A percentile compares a stretch with the other conserved stretches of the same genome.
These are phyloP conservation scores for Cordyceps tenuipes DNA, from an alignment of 2,329 filamentous ascomycete species.

Conservation along the genomic window DNA sequence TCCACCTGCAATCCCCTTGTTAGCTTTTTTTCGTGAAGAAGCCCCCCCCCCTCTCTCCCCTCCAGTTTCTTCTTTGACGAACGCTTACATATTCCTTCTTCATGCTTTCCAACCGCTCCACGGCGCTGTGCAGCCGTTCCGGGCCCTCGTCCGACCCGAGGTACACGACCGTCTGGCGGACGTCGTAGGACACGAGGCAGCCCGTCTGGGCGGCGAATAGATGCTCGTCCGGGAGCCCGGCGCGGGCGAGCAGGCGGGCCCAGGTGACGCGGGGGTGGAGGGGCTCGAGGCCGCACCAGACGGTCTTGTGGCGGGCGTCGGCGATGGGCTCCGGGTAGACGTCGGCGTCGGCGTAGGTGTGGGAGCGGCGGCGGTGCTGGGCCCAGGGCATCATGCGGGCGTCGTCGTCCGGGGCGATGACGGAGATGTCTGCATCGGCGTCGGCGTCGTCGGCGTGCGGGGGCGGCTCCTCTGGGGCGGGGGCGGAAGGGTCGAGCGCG, in stretches of 20 bases:
- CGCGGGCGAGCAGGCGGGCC: not conserved
- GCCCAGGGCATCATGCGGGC: slow-evolving; percentile 4
- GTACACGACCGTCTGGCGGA: slow-evolving; percentile 8
- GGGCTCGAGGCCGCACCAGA: not conserved
- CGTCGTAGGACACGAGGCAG: slow-evolving; percentile 8
- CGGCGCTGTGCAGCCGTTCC: not conserved
- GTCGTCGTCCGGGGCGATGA: not conserved
- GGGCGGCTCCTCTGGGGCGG: too few relatives aligned
- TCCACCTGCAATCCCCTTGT: not conserved
- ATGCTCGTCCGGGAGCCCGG: not conserved
- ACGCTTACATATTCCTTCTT: not conserved
- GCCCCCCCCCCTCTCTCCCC: too few relatives aligned
- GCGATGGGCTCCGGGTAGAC: not conserved
- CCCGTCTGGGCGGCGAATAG: not conserved
- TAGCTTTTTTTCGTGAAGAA: not conserved
- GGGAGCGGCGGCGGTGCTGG: not conserved
- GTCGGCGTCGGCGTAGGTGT: not conserved
- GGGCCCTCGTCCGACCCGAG: slow-evolving; percentile 2
- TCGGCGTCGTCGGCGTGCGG: not conserved
- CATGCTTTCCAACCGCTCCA: not conserved
- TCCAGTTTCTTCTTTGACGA: too few relatives aligned
- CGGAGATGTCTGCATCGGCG: not conserved
- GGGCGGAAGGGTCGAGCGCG: not conserved
- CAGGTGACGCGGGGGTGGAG: not conserved
- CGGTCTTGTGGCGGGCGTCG: not conserved